phyloP scores from a whole-genome alignment of 768 basidiomycete genomes.

The Daedalea quercina region DNA sequence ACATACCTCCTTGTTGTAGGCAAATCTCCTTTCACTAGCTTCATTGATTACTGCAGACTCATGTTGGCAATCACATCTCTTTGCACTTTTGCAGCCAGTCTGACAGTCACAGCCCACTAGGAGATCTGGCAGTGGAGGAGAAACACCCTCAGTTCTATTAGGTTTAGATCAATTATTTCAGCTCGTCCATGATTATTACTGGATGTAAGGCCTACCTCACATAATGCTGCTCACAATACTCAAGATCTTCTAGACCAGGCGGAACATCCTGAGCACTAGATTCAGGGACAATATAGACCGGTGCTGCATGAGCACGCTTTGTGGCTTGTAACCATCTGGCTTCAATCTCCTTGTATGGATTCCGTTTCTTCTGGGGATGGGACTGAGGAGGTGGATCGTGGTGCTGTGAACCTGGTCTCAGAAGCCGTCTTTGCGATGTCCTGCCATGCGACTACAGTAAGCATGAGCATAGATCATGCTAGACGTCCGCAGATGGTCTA shows the following conservation, averaged over 20 bases:
- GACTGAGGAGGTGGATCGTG: not conserved
- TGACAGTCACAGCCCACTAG: constrained; percentile 41
- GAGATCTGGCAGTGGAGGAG: constrained; percentile 15
- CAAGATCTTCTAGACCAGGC: constrained; percentile 33
- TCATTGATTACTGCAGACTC: constrained; percentile 32
- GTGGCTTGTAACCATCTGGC: constrained; percentile 24
- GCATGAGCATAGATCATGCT: not conserved
- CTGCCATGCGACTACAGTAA: no score
- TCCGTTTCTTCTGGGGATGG: not conserved
- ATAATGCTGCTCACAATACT: constrained; percentile 50
- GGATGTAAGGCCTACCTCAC: constrained; percentile 30
- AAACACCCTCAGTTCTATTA: not conserved
- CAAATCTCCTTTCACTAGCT: constrained; percentile 24
- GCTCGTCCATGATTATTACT: not conserved
- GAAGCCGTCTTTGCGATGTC: not conserved
- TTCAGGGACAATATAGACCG: constrained; percentile 26
- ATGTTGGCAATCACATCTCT: constrained; percentile 42
- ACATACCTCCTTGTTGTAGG: constrained; percentile 35
- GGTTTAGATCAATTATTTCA: constrained; percentile 4
- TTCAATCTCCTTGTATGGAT: not conserved
- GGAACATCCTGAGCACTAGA: constrained; percentile 36
- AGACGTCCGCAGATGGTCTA: not conserved
- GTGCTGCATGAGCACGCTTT: constrained; percentile 21
- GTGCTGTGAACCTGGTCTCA: not conserved
- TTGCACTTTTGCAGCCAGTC: constrained; percentile 24